A percentile compares a stretch with the other conserved stretches of the same genome.
These are phyloP conservation scores for Debaryomyces coudertii DNA, from an alignment of 1,139 yeast genomes.

Conservation along the genomic window DNA sequence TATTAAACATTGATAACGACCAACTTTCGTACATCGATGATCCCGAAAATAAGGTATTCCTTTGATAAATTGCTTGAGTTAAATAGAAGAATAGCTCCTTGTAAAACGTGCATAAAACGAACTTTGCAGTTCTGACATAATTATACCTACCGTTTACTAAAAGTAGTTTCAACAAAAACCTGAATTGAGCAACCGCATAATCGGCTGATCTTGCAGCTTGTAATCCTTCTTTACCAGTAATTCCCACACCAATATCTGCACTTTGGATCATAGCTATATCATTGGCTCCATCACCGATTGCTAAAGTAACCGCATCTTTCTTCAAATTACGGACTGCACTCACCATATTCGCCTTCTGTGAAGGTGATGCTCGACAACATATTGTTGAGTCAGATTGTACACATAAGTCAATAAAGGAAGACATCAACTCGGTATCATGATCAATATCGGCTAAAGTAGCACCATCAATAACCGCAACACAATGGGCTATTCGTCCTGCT, in stretches of 20 bases:
- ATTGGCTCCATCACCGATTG: conserved; percentile 99
- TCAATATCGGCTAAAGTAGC: conserved; percentile 76
- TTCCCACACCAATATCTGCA: conserved; percentile 97
- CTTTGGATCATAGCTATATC: conserved; percentile 99
- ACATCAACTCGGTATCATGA: conserved; percentile 66
- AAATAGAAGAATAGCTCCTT: conserved; percentile 88
- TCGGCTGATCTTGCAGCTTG: conserved; percentile 97
- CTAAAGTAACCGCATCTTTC: conserved; percentile 76
- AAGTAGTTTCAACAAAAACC: conserved; percentile 76
- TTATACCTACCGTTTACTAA: conserved; percentile 96
- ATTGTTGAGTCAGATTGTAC: conserved; percentile 88
- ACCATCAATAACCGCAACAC: conserved; percentile 94
- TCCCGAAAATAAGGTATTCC: conserved; percentile 88
- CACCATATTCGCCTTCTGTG: conserved; percentile 93
- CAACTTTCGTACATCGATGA: conserved; percentile 92
- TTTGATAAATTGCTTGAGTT: conserved; percentile 85
- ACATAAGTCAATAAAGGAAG: conserved; percentile 81
- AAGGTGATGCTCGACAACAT: conserved; percentile 95
- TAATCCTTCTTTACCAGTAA: conserved; percentile 94
- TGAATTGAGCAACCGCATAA: conserved; percentile 92
- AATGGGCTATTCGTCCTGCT: conserved; percentile 81
- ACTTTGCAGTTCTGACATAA: conserved; percentile 87
- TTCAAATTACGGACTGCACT: conserved; percentile 68
- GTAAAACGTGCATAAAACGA: conserved; percentile 91
- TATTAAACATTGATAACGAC: conserved; percentile 96